A percentile compares a stretch with the other conserved stretches of the same genome.
Evolutionary conservation across 176 grass and related monocot species (phyloP).

Genomic region (Triticum timopheevii): DNA sequence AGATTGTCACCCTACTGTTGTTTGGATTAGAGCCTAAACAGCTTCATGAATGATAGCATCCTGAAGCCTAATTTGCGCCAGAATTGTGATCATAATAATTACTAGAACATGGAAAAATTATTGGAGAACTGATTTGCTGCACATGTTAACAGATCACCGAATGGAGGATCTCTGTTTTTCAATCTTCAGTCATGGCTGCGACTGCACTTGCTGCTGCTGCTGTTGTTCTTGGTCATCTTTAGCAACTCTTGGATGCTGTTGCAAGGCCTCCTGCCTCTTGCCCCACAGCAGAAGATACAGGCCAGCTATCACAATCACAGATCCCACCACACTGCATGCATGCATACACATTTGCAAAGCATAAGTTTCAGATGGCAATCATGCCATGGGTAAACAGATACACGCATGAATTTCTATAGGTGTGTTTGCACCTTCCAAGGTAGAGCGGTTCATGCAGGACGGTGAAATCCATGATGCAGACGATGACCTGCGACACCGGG

Average conservation of each 20-base stretch:
- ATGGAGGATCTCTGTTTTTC: not conserved
- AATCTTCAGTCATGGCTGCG: constrained; percentile 17
- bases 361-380: not conserved
- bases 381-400: not conserved
- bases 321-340: constrained; percentile 59
- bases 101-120: not conserved
- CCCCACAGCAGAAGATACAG: constrained; percentile 84
- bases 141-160: constrained; percentile 2
- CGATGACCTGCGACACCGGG: constrained; percentile 78
- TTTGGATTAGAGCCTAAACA: constrained; percentile 36
- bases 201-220: not conserved
- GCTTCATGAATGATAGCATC: not conserved
- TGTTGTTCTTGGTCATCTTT: constrained; percentile 42
- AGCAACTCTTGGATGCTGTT: constrained; percentile 23
- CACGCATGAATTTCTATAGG: not conserved
- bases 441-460: constrained; percentile 69
- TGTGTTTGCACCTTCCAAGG: constrained; percentile 67
- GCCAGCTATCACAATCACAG: constrained; percentile 52
- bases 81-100: not conserved
- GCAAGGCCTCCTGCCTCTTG: constrained; percentile 61
- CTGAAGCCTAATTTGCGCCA: not conserved
- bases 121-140: not conserved
- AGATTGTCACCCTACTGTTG: not conserved
- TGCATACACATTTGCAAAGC: too few species aligned
- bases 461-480: constrained; percentile 63